Evolutionary conservation across 441 rosid genomes (phyloP).

Genomic region (Brassica balearica): DNA sequence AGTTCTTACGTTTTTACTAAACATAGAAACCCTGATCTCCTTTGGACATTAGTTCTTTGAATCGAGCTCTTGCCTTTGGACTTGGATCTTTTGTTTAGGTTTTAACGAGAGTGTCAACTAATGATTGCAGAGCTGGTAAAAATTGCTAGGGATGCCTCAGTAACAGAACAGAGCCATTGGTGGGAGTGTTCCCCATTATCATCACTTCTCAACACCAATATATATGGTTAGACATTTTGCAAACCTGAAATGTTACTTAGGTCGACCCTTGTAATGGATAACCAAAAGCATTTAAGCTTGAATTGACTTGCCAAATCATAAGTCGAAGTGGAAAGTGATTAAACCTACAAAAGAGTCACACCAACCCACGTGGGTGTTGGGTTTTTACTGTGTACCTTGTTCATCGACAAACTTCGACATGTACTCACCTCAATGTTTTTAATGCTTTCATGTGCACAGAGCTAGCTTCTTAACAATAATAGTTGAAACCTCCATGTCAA

Average conservation of each 20-base stretch:
- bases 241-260: too few relatives aligned
- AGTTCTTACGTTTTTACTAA: too few relatives aligned
- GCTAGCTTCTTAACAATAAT: background rate
- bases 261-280: too few relatives aligned
- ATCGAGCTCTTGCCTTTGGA: background rate
- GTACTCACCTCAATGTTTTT: constrained; percentile 30
- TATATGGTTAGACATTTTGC: too few relatives aligned
- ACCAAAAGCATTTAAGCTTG: background rate
- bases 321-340: constrained; percentile 9
- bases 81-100: background rate
- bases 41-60: too few relatives aligned
- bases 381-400: constrained; percentile 28
- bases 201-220: too few relatives aligned
- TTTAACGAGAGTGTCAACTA: background rate
- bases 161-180: too few relatives aligned
- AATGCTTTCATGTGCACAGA: constrained; percentile 31
- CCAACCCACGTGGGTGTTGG: constrained; percentile 31
- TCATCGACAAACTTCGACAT: constrained; percentile 39
- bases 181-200: too few relatives aligned
- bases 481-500: constrained; percentile 24
- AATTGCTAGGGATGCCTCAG: too few relatives aligned
- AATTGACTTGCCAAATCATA: constrained; percentile 22
- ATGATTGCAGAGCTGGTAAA: constrained; percentile 25
- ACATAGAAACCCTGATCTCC: too few relatives aligned
- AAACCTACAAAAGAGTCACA: constrained; percentile 6